Evolutionary conservation across 148 eudicot species (phyloP), one percentile per base, ranked within the genome.

Genomic region (Chenopodium quinoa): DNA sequence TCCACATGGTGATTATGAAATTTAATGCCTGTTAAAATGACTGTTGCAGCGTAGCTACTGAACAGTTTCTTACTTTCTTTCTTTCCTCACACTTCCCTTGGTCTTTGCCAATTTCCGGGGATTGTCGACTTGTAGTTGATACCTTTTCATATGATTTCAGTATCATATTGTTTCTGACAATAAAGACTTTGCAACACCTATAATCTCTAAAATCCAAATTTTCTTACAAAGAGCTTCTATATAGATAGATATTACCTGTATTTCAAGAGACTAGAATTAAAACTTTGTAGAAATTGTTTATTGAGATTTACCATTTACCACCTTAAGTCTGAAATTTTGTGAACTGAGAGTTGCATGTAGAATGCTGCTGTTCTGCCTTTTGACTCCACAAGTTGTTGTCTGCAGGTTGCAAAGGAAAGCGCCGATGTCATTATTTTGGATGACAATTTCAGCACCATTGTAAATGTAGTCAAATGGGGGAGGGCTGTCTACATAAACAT

Each of bases 381-480:
- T 63, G 44, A 81, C 75, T 63, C 62, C 68, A 13, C 16, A 20
- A 71, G 20, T 31, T 77, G 13, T 22, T 78, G 9, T 73, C 66
- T 81, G 68, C 91, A 95, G 98, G 98, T 95, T 72, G 98, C 98
- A 5, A 95, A 93, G 87, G 96, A 92, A 86, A 91, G 82, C 69
- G 98, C 98, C 25, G 96, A 93, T 83, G 88, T 95, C 66, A 93
- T 95, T 52, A 89, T 95, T 71, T 60, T 95, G 87, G 98, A 95
- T 85, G 98, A 95, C 87, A 92, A 95, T 79, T 95, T 95, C 80
- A 32, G 91, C 32, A 95, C 96, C 76, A 93, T 95, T 54, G 94
- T 95, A 48, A 93, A 86, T 76, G 93, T 95, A 40, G 98, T 92
- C 83, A 95, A 84, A 88, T 95, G 98, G 98, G 98, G 98, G 17